A percentile compares a stretch with the other conserved stretches of the same genome.
Evolutionary conservation across 148 eudicot species (phyloP).

Genomic region (Rhododendron mucronatum): DNA sequence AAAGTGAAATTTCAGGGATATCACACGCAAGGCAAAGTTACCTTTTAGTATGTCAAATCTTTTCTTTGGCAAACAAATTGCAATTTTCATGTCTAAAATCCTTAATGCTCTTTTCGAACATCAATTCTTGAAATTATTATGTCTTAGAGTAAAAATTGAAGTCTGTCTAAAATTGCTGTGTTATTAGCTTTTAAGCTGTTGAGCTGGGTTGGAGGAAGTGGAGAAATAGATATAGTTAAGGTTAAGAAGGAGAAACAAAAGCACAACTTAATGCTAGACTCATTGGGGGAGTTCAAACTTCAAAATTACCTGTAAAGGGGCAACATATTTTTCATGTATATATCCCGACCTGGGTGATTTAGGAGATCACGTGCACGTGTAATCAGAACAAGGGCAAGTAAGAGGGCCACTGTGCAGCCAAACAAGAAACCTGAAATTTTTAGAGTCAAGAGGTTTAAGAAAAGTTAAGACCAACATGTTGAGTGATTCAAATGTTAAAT

Average conservation of each 20-base stretch:
- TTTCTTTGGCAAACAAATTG: neutral
- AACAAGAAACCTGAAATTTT: constrained; percentile 53
- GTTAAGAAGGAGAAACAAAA: neutral
- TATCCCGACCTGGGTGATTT: constrained; percentile 38
- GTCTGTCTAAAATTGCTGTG: neutral
- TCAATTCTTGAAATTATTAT: neutral
- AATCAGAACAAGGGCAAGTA: constrained; percentile 53
- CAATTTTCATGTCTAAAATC: neutral
- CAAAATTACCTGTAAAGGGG: constrained; percentile 60
- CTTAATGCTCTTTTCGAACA: neutral
- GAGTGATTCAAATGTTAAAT: neutral
- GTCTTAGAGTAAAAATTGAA: neutral
- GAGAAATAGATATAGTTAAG: neutral
- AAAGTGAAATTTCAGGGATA: neutral
- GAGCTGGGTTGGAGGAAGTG: neutral
- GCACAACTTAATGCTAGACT: neutral
- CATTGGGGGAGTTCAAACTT: neutral
- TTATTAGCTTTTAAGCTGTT: neutral
- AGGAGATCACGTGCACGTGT: neutral
- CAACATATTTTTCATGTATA: constrained; percentile 53
- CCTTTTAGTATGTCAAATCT: neutral
- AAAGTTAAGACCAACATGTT: neutral
- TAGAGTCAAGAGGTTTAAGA: neutral
- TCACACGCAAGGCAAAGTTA: neutral
- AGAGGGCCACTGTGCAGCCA: constrained; percentile 64